Evolutionary conservation across 2,329 filamentous ascomycete species (phyloP).

Genomic region (Penicillium occitanis): DNA sequence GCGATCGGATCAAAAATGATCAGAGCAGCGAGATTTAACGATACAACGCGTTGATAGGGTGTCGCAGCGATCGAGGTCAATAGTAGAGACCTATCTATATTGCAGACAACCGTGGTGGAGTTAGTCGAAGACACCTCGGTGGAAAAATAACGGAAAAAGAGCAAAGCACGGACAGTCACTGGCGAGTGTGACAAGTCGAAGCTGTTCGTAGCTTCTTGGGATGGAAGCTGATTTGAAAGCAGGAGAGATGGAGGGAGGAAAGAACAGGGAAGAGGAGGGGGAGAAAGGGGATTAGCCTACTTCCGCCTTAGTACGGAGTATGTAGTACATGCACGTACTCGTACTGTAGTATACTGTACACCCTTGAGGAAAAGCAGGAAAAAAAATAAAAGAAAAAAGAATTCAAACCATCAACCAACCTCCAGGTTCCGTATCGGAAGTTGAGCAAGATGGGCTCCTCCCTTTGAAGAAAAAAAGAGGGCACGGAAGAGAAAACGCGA

Average conservation of each 20-base stretch:
- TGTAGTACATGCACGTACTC: neutral
- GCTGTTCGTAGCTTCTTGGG: conserved; percentile 1
- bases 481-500: neutral
- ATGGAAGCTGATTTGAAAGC: conserved; percentile 1
- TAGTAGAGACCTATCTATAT: neutral
- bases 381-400: neutral
- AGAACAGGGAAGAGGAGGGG: conserved; percentile 9
- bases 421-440: neutral
- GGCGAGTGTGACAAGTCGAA: conserved; percentile 17
- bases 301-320: neutral
- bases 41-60: conserved; percentile 9
- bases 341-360: neutral
- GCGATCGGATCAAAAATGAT: conserved; percentile 8
- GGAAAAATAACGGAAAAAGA: neutral
- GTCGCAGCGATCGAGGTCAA: conserved; percentile 5
- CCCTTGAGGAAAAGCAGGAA: neutral
- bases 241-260: conserved; percentile 6
- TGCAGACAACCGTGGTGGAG: neutral
- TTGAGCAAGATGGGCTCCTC: neutral
- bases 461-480: neutral
- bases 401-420: neutral
- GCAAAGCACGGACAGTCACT: conserved; percentile 7
- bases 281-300: conserved; percentile 8
- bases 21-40: neutral
- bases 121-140: neutral